phyloP scores from a whole-genome alignment of 1,284 basidiomycete species.

The Cryptococcus depauperatus region DNA sequence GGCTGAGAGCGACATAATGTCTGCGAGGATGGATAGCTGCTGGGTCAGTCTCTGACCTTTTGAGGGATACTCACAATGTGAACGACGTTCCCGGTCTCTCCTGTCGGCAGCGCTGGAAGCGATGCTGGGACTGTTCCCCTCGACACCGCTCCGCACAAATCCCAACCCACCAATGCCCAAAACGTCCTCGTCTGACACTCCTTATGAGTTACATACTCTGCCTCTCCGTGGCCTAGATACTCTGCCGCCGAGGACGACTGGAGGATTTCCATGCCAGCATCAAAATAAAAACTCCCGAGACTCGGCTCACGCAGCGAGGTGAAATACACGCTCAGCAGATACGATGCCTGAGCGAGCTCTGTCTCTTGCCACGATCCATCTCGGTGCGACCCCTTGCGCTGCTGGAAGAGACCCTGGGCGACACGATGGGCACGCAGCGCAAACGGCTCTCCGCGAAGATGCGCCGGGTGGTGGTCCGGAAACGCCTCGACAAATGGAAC shows the following conservation, averaged over 20 bases:
- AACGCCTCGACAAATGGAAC: conserved; percentile 28
- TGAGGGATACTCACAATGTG: conserved; percentile 31
- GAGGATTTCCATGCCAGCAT: conserved; percentile 34
- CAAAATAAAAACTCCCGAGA: conserved; percentile 42
- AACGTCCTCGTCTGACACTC: conserved; percentile 41
- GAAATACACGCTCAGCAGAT: conserved; percentile 43
- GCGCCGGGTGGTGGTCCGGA: conserved; percentile 26
- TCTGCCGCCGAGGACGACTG: conserved; percentile 16
- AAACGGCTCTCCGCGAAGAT: conserved; percentile 36
- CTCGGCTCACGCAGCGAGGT: conserved; percentile 39
- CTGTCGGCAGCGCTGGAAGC: no score
- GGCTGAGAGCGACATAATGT: conserved; percentile 31
- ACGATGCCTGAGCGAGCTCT: conserved; percentile 43
- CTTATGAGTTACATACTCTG: conserved; percentile 34
- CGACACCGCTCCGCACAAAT: conserved; percentile 33
- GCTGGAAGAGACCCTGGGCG: conserved; percentile 30
- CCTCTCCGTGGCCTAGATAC: conserved; percentile 18
- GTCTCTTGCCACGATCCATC: conserved; percentile 44
- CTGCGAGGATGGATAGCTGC: conserved; percentile 30
- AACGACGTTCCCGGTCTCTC: conserved; percentile 44
- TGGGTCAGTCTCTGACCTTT: neutral
- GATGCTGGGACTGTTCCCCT: conserved; percentile 24
- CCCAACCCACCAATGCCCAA: conserved; percentile 42
- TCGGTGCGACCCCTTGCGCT: conserved; percentile 24
- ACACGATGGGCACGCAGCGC: conserved; percentile 34